Evolutionary conservation across 2,329 filamentous ascomycete genomes (phyloP).

Genomic region (Clonostachys solani): DNA sequence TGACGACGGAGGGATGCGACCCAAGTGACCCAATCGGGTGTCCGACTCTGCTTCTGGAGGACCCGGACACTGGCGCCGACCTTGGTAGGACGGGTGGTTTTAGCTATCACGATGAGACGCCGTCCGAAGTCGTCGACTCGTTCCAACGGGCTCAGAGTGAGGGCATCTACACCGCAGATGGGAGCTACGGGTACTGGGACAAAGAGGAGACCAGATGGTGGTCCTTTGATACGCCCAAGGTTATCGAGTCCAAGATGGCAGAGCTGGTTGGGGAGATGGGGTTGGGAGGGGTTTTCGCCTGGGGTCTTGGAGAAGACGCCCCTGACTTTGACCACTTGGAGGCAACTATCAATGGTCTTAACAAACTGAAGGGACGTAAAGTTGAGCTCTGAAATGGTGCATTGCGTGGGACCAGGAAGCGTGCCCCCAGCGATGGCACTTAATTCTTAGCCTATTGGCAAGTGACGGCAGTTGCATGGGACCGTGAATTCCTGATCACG

Average conservation of each 20-base stretch:
- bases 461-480: too few species aligned
- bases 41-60: constrained; percentile 51
- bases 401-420: background rate
- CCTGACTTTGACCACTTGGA: constrained; percentile 33
- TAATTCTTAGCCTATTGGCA: too few species aligned
- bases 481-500: too few species aligned
- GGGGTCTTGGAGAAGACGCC: constrained; percentile 68
- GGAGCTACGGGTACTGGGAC: constrained; percentile 70
- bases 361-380: constrained; percentile 5
- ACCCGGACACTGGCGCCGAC: constrained; percentile 52
- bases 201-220: constrained; percentile 57
- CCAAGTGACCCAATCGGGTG: constrained; percentile 44
- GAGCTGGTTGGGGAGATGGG: constrained; percentile 49
- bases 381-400: constrained; percentile 18
- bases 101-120: constrained; percentile 54
- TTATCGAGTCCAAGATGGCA: constrained; percentile 59
- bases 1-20: constrained; percentile 35
- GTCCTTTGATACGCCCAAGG: constrained; percentile 65
- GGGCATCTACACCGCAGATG: constrained; percentile 51
- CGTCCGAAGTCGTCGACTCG: constrained; percentile 47
- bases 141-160: constrained; percentile 51
- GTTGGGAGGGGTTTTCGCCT: constrained; percentile 70
- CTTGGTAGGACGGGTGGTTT: constrained; percentile 53
- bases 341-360: constrained; percentile 20
- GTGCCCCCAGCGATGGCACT: too few species aligned